Base-by-base conservation (phyloP, 805 yeast species). In the Saccharomycopsis babjevae region DNA sequence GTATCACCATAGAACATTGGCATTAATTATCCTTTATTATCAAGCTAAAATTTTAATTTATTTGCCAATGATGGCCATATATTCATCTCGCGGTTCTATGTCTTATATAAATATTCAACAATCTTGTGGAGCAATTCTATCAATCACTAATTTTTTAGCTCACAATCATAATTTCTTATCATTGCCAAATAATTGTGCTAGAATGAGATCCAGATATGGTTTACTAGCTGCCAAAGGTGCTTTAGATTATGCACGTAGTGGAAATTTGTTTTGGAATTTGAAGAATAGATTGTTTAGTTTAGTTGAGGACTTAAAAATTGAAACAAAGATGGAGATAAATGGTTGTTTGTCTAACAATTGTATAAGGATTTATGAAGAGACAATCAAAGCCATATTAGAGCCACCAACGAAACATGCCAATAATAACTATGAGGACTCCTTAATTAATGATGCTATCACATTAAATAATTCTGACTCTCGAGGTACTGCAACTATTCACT, bases 191-290 rank as follows among this genome's bases (percentile, higher is more conserved):
- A 86, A 85, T 65, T 72, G 82, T 10, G 75, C 87, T 0, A 71
- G 90, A 63, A 83, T 85, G 63, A 83, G 81, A 67, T 83, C 88
- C 1, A 74, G 90, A 56, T 78, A 85, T 64, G 77, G 87, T 0
- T 73, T 88, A 36, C 67, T 86, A 56, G 86, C 85, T 32, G 89
- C 91, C 0, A 82, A 83, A 64, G 91, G 96, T 16, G 82, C 90
- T 0, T 74, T 91, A 60, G 97, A 90, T 64, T 89, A 88, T 69
- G 84, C 89, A 1, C 83, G 89, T 69, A 90, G 91, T 43, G 96
- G 97, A 0, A 84, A 93, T 1, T 72, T 90, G 59, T 84, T 85
- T 68, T 88, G 83, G 68, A 90, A 85, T 58, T 83, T 85, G 68
- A 86, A 83, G 65, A 77, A 72, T 39, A 73, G 88, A 56, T 72